Evolutionary conservation across 1,284 basidiomycete genomes (phyloP).

Genomic region (Rhodotorula sp.): DNA sequence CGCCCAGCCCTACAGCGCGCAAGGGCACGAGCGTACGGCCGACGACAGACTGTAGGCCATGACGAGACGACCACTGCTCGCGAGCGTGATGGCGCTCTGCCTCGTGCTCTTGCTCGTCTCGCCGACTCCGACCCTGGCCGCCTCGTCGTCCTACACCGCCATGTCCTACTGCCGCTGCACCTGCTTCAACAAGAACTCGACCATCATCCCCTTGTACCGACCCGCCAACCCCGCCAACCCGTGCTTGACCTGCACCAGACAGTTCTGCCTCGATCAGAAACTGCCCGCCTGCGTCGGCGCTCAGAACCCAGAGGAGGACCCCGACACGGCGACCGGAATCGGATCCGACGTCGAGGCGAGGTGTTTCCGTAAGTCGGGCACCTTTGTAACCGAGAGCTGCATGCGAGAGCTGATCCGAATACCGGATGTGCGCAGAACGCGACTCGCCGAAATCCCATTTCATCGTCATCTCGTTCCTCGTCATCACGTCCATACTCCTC

Average conservation of each 20-base stretch:
- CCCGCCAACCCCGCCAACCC: conserved; percentile 83
- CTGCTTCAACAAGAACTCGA: conserved; percentile 78
- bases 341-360: conserved; percentile 93
- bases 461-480: conserved; percentile 82
- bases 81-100: not conserved
- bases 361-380: conserved; percentile 77
- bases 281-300: conserved; percentile 81
- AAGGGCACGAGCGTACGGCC: too few relatives aligned
- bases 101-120: not conserved
- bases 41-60: not conserved
- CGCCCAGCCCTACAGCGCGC: too few relatives aligned
- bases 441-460: conserved; percentile 89
- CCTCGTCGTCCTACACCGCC: conserved; percentile 1
- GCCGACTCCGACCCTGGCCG: not conserved
- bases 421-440: conserved; percentile 56
- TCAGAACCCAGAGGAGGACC: conserved; percentile 71
- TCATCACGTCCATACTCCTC: conserved; percentile 78
- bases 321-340: conserved; percentile 90
- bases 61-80: not conserved
- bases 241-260: conserved; percentile 79
- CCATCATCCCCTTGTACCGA: conserved; percentile 75
- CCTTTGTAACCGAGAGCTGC: not conserved
- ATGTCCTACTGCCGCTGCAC: conserved; percentile 57
- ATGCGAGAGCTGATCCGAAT: not conserved
- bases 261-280: conserved; percentile 93